Evolutionary conservation across 1,284 basidiomycete species (phyloP).

Genomic region (Rhodofomes roseus): DNA sequence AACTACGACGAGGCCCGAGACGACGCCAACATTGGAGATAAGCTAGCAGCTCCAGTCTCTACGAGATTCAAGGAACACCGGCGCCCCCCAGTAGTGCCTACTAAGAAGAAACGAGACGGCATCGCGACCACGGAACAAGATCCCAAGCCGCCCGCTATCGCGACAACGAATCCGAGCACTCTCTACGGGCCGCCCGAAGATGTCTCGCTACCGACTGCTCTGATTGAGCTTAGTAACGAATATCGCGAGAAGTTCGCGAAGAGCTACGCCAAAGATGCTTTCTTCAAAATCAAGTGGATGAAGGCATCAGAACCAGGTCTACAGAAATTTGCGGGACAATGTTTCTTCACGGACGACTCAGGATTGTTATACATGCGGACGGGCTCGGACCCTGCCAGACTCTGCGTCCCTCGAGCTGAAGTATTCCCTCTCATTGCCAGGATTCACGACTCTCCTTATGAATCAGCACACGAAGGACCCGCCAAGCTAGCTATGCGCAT

Average conservation of each 20-base stretch:
- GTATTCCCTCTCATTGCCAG: background rate
- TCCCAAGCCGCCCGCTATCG: no score
- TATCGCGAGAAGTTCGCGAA: background rate
- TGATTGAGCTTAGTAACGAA: no score
- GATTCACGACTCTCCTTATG: constrained; percentile 1
- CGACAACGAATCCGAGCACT: no score
- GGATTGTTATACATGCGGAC: background rate
- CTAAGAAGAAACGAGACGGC: no score
- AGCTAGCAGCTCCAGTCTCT: no score
- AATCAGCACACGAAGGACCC: background rate
- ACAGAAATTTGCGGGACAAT: background rate
- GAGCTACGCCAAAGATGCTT: background rate
- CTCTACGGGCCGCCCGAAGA: no score
- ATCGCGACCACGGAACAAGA: no score
- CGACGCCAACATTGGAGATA: no score
- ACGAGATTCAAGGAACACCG: no score
- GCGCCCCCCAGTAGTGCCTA: no score
- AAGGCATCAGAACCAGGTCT: background rate
- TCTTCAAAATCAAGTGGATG: background rate
- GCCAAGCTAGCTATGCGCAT: constrained; percentile 16
- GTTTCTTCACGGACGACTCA: background rate
- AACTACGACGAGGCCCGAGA: no score
- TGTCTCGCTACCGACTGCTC: no score
- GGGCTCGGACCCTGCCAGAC: background rate
- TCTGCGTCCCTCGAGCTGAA: background rate